Conservation (phyloP, 805 yeast species). For the Ogataea salicorniae region DNA sequence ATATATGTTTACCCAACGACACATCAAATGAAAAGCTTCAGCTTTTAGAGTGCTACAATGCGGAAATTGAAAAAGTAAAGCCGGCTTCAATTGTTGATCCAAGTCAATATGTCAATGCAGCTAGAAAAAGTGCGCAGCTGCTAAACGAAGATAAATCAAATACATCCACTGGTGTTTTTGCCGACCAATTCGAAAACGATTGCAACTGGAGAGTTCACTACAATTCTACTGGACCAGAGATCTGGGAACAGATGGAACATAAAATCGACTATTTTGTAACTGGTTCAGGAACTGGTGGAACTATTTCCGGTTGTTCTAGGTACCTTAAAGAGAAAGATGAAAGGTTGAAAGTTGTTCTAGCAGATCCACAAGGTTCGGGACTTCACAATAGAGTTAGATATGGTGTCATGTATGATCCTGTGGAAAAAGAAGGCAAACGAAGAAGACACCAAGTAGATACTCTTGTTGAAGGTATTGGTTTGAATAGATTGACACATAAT, state of each 20-base stretch:
- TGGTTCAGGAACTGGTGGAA: slow-evolving; percentile 97
- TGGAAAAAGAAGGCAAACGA: slow-evolving; percentile 88
- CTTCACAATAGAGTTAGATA: slow-evolving; percentile 74
- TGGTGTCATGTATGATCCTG: slow-evolving; percentile 91
- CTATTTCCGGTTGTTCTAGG: slow-evolving; percentile 85
- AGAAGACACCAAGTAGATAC: slow-evolving; percentile 97
- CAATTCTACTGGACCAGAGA: slow-evolving; percentile 86
- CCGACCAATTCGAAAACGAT: slow-evolving; percentile 93
- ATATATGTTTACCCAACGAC: slow-evolving; percentile 93
- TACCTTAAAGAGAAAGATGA: slow-evolving; percentile 54
- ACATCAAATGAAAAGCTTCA: slow-evolving; percentile 80
- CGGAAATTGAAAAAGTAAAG: slow-evolving; percentile 74
- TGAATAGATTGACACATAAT: slow-evolving; percentile 81
- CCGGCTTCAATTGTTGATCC: slow-evolving; percentile 97
- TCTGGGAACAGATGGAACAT: slow-evolving; percentile 66
- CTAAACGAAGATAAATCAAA: slow-evolving; percentile 37
- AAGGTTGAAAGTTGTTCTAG: slow-evolving; percentile 52
- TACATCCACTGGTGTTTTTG: slow-evolving; percentile 64
- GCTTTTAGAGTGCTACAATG: slow-evolving; percentile 71
- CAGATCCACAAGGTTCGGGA: slow-evolving; percentile 97
- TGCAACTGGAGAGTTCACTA: slow-evolving; percentile 85
- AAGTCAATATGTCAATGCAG: slow-evolving; percentile 86
- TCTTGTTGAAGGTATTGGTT: slow-evolving; percentile 87
- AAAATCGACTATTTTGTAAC: slow-evolving; percentile 71
- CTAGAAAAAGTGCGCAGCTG: slow-evolving; percentile 58